Percentiles rank a stretch among this genome's conserved stretches.
These are phyloP conservation scores for Capsicum rhomboideum DNA, from an alignment of 257 asterid genomes.

Conservation along the genomic window DNA sequence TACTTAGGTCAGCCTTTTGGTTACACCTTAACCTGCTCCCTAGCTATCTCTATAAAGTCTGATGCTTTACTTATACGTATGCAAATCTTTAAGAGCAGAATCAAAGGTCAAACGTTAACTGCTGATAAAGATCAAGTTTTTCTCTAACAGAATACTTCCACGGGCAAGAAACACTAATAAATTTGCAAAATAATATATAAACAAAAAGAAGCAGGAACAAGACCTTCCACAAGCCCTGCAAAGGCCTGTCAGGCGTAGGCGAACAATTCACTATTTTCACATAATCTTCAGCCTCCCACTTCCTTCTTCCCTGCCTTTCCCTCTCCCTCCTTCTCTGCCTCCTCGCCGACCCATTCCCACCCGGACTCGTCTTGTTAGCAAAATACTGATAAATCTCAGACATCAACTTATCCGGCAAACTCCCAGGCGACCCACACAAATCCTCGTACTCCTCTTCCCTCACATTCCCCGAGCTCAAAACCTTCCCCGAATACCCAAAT, in stretches of 20 bases:
- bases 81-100: background rate
- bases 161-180: background rate
- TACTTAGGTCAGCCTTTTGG: background rate
- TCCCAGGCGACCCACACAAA: conserved; percentile 54
- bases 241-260: conserved; percentile 57
- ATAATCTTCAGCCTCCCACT: conserved; percentile 67
- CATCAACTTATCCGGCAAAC: conserved; percentile 50
- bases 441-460: conserved; percentile 47
- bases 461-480: conserved; percentile 30
- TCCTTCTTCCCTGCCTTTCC: conserved; percentile 60
- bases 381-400: conserved; percentile 76
- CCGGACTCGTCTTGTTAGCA: conserved; percentile 69
- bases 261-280: conserved; percentile 67
- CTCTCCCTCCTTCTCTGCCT: conserved; percentile 85
- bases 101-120: background rate
- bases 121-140: background rate
- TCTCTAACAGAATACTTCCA: background rate
- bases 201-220: background rate
- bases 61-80: background rate
- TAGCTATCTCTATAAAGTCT: background rate
- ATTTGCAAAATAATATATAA: background rate
- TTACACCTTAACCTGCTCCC: background rate
- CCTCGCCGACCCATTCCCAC: conserved; percentile 68
- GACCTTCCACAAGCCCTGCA: conserved; percentile 99
- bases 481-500: conserved; percentile 9